These are phyloP conservation scores for Talaromyces ruber DNA, from an alignment of 495 filamentous ascomycete species.

Conservation along the genomic window DNA sequence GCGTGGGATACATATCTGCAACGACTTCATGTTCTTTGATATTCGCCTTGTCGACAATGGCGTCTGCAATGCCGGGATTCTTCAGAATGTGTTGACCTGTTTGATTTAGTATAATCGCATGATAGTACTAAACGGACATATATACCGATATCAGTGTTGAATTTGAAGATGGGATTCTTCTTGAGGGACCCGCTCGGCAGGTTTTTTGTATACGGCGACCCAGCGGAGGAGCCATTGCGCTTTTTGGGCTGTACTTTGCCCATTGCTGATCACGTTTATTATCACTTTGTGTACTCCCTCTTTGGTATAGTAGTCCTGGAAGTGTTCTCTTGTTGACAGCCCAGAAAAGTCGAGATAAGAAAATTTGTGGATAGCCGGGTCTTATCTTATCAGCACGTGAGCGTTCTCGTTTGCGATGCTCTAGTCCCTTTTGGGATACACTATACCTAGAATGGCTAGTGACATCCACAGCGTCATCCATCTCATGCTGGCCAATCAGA, in stretches of 20 bases:
- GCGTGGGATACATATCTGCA: not conserved
- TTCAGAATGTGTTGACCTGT: conserved; percentile 10
- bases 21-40: conserved; percentile 8
- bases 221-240: conserved; percentile 5
- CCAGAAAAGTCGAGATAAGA: not conserved
- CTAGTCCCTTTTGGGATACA: not conserved
- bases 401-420: not conserved
- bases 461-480: not conserved
- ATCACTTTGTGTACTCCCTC: not conserved
- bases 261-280: not conserved
- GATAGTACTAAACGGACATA: too few species aligned
- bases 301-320: not conserved
- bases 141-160: conserved; percentile 11
- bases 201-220: conserved; percentile 5
- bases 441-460: not conserved
- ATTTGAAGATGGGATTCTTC: conserved; percentile 10
- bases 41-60: conserved; percentile 11
- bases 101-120: not conserved
- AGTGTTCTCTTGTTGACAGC: not conserved
- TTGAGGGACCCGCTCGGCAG: not conserved
- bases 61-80: conserved; percentile 9
- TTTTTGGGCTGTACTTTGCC: conserved; percentile 5
- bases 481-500: not conserved
- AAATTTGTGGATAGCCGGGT: conserved; percentile 7
- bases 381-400: conserved; percentile 8